These are phyloP conservation scores for Colletotrichum phormii DNA, from an alignment of 2,329 filamentous ascomycete species.

Conservation along the genomic window DNA sequence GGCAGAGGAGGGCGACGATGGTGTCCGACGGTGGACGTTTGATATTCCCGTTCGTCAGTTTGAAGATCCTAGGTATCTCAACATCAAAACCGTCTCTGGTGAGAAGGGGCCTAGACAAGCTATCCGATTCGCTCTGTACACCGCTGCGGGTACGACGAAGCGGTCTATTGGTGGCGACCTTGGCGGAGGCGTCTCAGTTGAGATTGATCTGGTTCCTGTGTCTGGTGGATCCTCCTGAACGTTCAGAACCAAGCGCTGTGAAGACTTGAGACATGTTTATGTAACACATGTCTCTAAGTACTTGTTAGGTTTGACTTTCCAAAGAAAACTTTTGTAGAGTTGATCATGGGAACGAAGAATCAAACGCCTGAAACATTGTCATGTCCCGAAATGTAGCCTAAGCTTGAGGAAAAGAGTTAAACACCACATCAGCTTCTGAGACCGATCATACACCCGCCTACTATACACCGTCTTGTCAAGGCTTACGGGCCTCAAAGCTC, in stretches of 20 bases:
- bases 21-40: conserved; percentile 16
- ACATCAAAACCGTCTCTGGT: conserved; percentile 2
- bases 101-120: not conserved
- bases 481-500: no score
- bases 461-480: no score
- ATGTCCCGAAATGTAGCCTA: no score
- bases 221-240: not conserved
- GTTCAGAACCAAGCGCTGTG: conserved; percentile 37
- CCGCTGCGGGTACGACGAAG: conserved; percentile 4
- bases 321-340: no score
- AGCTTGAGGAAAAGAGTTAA: no score
- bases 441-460: no score
- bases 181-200: conserved; percentile 12
- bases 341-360: no score
- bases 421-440: no score
- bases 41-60: conserved; percentile 29
- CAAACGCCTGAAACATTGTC: no score
- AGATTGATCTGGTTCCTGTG: conserved; percentile 17
- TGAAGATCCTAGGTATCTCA: conserved; percentile 21
- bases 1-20: conserved; percentile 4
- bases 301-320: no score
- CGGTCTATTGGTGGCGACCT: conserved; percentile 29
- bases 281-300: no score
- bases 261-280: not conserved
- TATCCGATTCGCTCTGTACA: conserved; percentile 19